Conservation (phyloP, 1,284 basidiomycete species). For the Tetrapyrgos nigripes region DNA sequence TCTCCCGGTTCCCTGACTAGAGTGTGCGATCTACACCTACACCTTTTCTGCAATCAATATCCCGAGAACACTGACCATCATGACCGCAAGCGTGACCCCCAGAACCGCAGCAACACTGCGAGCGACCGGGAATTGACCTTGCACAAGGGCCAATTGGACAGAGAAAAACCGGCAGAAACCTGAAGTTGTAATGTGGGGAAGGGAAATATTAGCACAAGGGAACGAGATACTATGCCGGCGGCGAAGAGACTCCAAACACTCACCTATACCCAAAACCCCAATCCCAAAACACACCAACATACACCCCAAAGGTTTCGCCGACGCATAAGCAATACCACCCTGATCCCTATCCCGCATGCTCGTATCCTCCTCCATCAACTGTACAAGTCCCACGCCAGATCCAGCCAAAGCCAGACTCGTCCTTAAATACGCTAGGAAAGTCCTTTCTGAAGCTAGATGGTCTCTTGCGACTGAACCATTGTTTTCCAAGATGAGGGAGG, state of each 20-base stretch:
- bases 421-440: constrained; percentile 56
- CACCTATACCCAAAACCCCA: constrained; percentile 51
- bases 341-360: too few species aligned
- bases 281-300: constrained; percentile 54
- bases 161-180: constrained; percentile 61
- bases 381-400: constrained; percentile 43
- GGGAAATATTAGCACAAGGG: not conserved
- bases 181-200: constrained; percentile 19
- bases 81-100: constrained; percentile 44
- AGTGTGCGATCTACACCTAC: too few species aligned
- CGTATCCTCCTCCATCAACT: too few species aligned
- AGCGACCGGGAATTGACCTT: constrained; percentile 61
- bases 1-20: too few species aligned
- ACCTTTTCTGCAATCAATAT: constrained; percentile 45
- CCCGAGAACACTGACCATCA: constrained; percentile 57
- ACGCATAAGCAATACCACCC: constrained; percentile 15
- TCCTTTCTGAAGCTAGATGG: constrained; percentile 56
- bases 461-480: constrained; percentile 53
- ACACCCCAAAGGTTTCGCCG: constrained; percentile 54
- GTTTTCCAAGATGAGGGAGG: constrained; percentile 38
- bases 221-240: not conserved
- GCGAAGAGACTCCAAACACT: not conserved
- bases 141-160: constrained; percentile 56
- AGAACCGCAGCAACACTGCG: constrained; percentile 42
- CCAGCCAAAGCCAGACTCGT: constrained; percentile 52